Percentiles rank a stretch among this genome's conserved stretches.
Evolutionary conservation across 2,329 filamentous ascomycete genomes (phyloP).

Genomic region (Nigrograna mackinnonii): DNA sequence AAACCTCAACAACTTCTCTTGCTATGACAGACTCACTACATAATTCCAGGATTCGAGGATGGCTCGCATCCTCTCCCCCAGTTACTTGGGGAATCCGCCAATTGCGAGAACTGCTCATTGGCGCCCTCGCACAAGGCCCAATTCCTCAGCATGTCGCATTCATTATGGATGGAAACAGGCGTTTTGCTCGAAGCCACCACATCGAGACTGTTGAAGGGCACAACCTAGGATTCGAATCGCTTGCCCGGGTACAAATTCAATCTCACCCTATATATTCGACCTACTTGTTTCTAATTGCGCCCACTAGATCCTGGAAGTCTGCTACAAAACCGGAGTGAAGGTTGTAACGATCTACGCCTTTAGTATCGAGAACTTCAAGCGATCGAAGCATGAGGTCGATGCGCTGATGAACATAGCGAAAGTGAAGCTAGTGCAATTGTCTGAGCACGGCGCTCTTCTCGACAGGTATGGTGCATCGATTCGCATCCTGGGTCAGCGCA

Average conservation of each 20-base stretch:
- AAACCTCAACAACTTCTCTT: conserved; percentile 5
- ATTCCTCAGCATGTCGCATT: conserved; percentile 97
- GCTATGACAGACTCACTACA: conserved; percentile 54
- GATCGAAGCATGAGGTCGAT: conserved; percentile 94
- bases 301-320: conserved; percentile 82
- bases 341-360: conserved; percentile 98
- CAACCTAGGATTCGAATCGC: conserved; percentile 90
- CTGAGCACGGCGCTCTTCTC: conserved; percentile 89
- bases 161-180: conserved; percentile 97
- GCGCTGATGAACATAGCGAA: conserved; percentile 98
- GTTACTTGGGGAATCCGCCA: conserved; percentile 85
- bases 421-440: conserved; percentile 87
- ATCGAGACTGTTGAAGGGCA: conserved; percentile 98
- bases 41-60: conserved; percentile 66
- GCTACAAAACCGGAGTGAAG: conserved; percentile 96
- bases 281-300: background rate
- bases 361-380: conserved; percentile 98
- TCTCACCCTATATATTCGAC: background rate
- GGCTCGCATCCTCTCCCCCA: conserved; percentile 86
- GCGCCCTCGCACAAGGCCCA: conserved; percentile 84
- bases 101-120: conserved; percentile 83
- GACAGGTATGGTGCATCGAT: conserved; percentile 91
- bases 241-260: conserved; percentile 69
- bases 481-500: conserved; percentile 80
- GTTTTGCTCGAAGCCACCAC: conserved; percentile 85